phyloP scores from a whole-genome alignment of 768 basidiomycete genomes.

The Hydnomerulius pinastri region DNA sequence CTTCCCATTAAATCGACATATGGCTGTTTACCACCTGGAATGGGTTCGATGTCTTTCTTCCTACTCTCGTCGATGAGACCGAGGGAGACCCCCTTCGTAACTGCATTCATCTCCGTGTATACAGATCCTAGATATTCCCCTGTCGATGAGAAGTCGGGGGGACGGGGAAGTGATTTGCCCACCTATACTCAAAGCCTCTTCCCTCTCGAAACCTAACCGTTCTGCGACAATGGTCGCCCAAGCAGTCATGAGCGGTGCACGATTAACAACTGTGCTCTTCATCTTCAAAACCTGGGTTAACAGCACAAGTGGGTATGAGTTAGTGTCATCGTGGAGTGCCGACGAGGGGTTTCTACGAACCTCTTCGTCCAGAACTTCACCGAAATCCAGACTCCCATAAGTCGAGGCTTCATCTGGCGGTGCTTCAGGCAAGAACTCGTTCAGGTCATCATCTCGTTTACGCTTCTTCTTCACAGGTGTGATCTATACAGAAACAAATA shows the following conservation, averaged over 20 bases:
- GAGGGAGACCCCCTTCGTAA: conserved; percentile 80
- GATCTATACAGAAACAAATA: conserved; percentile 36
- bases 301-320: too few relatives aligned
- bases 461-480: conserved; percentile 55
- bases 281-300: conserved; percentile 53
- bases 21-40: conserved; percentile 65
- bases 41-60: conserved; percentile 56
- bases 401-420: conserved; percentile 50
- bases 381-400: conserved; percentile 65
- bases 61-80: conserved; percentile 68
- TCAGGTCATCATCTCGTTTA: conserved; percentile 42
- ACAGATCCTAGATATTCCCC: conserved; percentile 92
- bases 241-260: conserved; percentile 92
- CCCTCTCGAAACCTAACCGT: conserved; percentile 79
- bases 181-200: conserved; percentile 94
- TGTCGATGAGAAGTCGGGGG: too few relatives aligned
- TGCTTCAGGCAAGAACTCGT: conserved; percentile 59
- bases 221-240: conserved; percentile 91
- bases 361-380: conserved; percentile 72
- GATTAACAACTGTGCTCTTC: conserved; percentile 75
- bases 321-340: background rate
- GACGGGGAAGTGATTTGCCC: conserved; percentile 14
- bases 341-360: conserved; percentile 37
- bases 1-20: conserved; percentile 86
- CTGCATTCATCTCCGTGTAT: conserved; percentile 91